Conservation (phyloP, 2,329 filamentous ascomycete genomes). For the Phialocephala sp. region DNA sequence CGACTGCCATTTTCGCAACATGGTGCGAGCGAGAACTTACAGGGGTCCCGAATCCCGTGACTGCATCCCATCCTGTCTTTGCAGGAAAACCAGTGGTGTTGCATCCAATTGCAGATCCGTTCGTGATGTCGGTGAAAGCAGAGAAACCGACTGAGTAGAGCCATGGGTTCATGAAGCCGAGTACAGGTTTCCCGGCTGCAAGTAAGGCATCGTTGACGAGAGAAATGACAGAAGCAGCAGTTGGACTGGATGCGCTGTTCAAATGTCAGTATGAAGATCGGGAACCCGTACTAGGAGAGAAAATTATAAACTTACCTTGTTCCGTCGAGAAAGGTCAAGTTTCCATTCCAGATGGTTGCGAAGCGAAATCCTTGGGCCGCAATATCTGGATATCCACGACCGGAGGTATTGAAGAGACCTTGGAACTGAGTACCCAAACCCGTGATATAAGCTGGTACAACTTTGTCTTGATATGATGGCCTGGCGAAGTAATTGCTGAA, state of each 20-base stretch:
- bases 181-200: constrained; percentile 51
- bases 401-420: constrained; percentile 51
- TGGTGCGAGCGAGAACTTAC: constrained; percentile 5
- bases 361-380: constrained; percentile 64
- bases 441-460: constrained; percentile 49
- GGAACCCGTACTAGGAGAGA: background rate
- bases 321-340: constrained; percentile 50
- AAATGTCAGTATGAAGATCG: background rate
- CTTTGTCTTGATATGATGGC: constrained; percentile 52
- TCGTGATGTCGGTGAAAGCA: constrained; percentile 48
- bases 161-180: constrained; percentile 52
- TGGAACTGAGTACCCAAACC: constrained; percentile 51
- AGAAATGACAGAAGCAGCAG: constrained; percentile 60
- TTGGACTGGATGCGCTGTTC: constrained; percentile 57
- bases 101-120: constrained; percentile 47
- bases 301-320: constrained; percentile 38
- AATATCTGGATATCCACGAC: constrained; percentile 57
- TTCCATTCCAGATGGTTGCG: constrained; percentile 45
- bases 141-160: constrained; percentile 45
- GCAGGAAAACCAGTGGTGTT: constrained; percentile 39
- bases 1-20: background rate
- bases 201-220: constrained; percentile 67
- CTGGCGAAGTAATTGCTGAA: constrained; percentile 57
- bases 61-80: constrained; percentile 45
- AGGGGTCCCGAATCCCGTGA: constrained; percentile 46